Conservation (phyloP, 305 asterid species). For the Rubia balearica region DNA sequence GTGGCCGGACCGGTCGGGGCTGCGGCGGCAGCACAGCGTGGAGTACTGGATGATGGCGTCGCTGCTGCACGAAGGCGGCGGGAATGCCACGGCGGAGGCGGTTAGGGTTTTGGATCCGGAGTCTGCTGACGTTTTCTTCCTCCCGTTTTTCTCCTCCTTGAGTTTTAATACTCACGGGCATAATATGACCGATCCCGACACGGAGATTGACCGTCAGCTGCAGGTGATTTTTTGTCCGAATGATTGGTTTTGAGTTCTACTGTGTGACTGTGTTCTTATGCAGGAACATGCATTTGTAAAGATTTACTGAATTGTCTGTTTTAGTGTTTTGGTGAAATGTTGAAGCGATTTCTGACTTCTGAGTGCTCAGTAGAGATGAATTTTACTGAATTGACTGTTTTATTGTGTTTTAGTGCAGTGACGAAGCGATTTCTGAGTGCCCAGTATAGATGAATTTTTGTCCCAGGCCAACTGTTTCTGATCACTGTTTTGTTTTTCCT, state of each 20-base stretch:
- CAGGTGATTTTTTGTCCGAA: conserved; percentile 35
- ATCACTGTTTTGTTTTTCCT: conserved; percentile 2
- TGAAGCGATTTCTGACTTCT: too few species aligned
- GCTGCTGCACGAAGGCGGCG: conserved; percentile 22
- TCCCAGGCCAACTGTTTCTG: conserved; percentile 1
- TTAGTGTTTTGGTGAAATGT: neutral
- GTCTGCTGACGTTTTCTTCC: conserved; percentile 51
- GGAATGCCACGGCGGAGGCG: conserved; percentile 16
- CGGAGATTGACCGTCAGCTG: conserved; percentile 50
- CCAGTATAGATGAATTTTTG: too few species aligned
- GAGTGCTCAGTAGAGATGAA: too few species aligned
- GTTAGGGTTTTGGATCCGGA: conserved; percentile 59
- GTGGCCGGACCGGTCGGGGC: conserved; percentile 37
- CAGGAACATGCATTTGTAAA: neutral
- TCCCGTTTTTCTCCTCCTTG: conserved; percentile 63
- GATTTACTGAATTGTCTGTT: neutral
- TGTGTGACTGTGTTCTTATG: neutral
- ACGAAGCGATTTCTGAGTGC: too few species aligned
- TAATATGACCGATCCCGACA: conserved; percentile 49
- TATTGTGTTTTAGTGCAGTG: too few species aligned
- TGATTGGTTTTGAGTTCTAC: neutral
- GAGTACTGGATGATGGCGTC: conserved; percentile 56
- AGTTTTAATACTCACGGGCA: conserved; percentile 54
- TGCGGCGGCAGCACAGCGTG: conserved; percentile 43
- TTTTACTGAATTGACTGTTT: too few species aligned